phyloP scores from a whole-genome alignment of 352 stramenopile genomes.

The Globisporangium nodosum region DNA sequence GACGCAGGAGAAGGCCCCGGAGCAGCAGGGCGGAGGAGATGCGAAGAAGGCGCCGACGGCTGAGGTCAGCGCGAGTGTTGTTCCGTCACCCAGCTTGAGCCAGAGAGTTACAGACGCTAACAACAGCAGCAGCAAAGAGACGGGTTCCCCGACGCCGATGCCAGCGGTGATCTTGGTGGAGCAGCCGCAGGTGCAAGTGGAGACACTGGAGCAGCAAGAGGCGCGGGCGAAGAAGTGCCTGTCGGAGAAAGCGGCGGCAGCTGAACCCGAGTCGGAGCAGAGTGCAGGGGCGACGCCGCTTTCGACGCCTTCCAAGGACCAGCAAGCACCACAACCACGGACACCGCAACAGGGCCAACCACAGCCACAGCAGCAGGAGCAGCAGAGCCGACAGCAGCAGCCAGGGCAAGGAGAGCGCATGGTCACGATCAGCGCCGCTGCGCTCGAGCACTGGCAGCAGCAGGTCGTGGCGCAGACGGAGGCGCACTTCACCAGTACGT shows the following conservation, averaged over 20 bases:
- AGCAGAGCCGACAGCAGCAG: not conserved
- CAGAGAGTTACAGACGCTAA: not conserved
- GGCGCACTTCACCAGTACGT: constrained; percentile 65
- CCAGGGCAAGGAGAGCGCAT: constrained; percentile 14
- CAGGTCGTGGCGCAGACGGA: constrained; percentile 51
- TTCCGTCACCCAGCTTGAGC: not conserved
- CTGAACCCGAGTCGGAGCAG: not conserved
- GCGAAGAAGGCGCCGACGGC: not conserved
- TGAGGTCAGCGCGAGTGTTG: not conserved
- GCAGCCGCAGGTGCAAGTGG: not conserved
- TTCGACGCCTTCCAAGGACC: not conserved
- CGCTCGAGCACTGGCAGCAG: constrained; percentile 64
- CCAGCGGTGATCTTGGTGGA: not conserved
- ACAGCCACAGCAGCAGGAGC: not conserved
- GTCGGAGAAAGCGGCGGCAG: not conserved
- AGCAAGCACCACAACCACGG: not conserved
- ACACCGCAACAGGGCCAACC: not conserved
- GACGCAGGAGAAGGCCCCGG: not conserved
- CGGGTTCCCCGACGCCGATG: too few species aligned
- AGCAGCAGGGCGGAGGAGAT: not conserved
- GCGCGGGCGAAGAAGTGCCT: not conserved
- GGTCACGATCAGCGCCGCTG: constrained; percentile 39
- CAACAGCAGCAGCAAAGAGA: not conserved
- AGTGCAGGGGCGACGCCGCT: not conserved
- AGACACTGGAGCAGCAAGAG: not conserved